These are phyloP conservation scores for Cladosporium sp. DNA, from an alignment of 2,329 filamentous ascomycete genomes.

Conservation along the genomic window DNA sequence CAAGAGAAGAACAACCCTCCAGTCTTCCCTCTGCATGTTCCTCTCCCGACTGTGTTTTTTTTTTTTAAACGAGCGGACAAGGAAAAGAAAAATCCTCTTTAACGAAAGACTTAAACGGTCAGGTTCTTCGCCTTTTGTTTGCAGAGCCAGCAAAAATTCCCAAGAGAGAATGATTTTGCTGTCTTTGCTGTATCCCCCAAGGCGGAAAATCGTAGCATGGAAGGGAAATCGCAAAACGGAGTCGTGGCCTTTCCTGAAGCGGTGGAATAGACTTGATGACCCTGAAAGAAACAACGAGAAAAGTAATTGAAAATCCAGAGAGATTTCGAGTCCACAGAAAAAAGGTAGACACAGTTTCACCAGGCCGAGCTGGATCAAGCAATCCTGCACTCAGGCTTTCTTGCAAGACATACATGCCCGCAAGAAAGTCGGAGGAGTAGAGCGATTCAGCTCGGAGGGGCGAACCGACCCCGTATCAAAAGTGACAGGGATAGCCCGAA, in stretches of 20 bases:
- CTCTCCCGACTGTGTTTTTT: neutral
- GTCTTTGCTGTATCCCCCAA: no score
- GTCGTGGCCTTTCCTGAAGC: no score
- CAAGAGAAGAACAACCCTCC: no score
- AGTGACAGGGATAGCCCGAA: conserved; percentile 30
- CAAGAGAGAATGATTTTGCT: neutral
- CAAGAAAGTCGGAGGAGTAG: conserved; percentile 9
- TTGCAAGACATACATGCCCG: no score
- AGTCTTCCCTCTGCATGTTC: no score
- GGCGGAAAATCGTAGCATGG: no score
- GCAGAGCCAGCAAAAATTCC: neutral
- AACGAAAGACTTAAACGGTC: conserved; percentile 18
- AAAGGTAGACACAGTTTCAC: conserved; percentile 5
- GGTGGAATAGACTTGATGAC: no score
- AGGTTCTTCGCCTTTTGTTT: conserved; percentile 14
- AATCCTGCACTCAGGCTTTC: neutral
- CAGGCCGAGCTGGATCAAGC: conserved; percentile 6
- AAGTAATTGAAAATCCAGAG: neutral
- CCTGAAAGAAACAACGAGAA: neutral
- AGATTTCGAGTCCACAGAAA: neutral
- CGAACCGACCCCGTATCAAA: conserved; percentile 31
- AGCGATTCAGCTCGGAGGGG: conserved; percentile 5
- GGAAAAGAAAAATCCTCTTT: conserved; percentile 11
- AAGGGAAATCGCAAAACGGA: no score
- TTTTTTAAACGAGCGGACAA: conserved; percentile 10